A percentile compares a stretch with the other conserved stretches of the same genome.
Evolutionary conservation across 2,329 filamentous ascomycete genomes (phyloP).

Genomic region (Neonectria coccinea): DNA sequence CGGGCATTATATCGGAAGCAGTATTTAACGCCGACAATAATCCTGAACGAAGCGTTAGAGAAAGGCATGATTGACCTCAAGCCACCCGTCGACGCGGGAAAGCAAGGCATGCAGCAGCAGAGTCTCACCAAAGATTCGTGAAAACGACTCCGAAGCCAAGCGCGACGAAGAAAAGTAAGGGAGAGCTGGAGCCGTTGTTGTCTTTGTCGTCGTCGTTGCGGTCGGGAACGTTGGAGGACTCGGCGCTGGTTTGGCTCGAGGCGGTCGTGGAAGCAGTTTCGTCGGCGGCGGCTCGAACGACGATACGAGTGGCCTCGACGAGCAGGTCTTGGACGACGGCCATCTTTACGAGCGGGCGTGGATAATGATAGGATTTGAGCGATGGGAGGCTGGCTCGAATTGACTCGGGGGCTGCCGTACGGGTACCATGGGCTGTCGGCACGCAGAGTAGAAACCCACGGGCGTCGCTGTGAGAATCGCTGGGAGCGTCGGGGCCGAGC

Average conservation of each 20-base stretch:
- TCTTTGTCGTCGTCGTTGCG: constrained; percentile 31
- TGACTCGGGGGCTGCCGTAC: constrained; percentile 42
- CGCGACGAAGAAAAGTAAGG: constrained; percentile 84
- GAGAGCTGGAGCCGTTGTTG: constrained; percentile 54
- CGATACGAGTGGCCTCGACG: constrained; percentile 43
- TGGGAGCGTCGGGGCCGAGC: constrained; percentile 16
- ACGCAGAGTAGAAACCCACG: constrained; percentile 33
- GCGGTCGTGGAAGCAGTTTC: constrained; percentile 38
- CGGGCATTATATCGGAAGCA: constrained; percentile 98
- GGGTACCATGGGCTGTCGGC: constrained; percentile 44
- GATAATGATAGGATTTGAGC: constrained; percentile 35
- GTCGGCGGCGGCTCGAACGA: constrained; percentile 38
- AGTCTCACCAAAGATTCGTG: constrained; percentile 92
- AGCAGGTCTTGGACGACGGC: constrained; percentile 43
- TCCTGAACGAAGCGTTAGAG: constrained; percentile 70
- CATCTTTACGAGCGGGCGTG: constrained; percentile 38
- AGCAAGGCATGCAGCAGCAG: constrained; percentile 19
- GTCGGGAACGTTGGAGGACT: constrained; percentile 29
- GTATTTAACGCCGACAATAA: constrained; percentile 99
- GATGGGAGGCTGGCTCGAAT: constrained; percentile 41
- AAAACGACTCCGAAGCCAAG: constrained; percentile 98
- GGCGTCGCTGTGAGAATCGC: constrained; percentile 5
- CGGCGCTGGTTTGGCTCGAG: constrained; percentile 33
- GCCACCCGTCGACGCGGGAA: constrained; percentile 28
- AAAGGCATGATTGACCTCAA: constrained; percentile 72